Conservation (phyloP, 208 protist genomes). For the Sergeia podlipaevii region DNA sequence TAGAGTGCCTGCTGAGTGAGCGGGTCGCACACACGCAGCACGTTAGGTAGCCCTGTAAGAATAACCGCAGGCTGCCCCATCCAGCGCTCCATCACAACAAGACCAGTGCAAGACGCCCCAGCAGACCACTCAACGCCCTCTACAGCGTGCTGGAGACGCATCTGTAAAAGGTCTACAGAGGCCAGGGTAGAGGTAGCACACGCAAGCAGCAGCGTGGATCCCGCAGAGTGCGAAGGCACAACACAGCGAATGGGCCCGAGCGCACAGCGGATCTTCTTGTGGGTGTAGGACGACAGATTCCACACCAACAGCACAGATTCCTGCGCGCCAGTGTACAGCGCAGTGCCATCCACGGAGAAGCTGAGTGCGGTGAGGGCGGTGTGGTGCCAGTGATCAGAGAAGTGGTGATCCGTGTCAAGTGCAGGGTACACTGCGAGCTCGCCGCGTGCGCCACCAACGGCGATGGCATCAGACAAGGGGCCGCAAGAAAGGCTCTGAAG, state of each 20-base stretch:
- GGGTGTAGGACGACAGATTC: conserved; percentile 55
- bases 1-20: conserved; percentile 85
- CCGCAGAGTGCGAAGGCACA: conserved; percentile 21
- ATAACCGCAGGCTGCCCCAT: conserved; percentile 69
- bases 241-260: conserved; percentile 43
- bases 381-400: conserved; percentile 90
- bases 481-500: conserved; percentile 66
- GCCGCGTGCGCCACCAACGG: conserved; percentile 64
- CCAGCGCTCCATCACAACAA: conserved; percentile 75
- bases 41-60: conserved; percentile 73
- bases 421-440: conserved; percentile 71
- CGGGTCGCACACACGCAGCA: conserved; percentile 81
- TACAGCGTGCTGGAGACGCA: conserved; percentile 44
- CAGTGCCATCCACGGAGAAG: conserved; percentile 69
- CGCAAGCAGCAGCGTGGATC: conserved; percentile 52
- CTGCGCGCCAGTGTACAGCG: conserved; percentile 66
- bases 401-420: conserved; percentile 52
- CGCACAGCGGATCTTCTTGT: conserved; percentile 43
- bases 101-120: conserved; percentile 53
- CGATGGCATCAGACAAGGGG: conserved; percentile 34
- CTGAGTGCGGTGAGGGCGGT: conserved; percentile 64
- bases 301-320: conserved; percentile 74
- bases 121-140: conserved; percentile 83
- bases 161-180: conserved; percentile 59
- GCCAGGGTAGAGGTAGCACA: conserved; percentile 70